A percentile compares a stretch with the other conserved stretches of the same genome.
phyloP scores from a whole-genome alignment of 2,329 filamentous ascomycete genomes.

The Pyricularia sp. region DNA sequence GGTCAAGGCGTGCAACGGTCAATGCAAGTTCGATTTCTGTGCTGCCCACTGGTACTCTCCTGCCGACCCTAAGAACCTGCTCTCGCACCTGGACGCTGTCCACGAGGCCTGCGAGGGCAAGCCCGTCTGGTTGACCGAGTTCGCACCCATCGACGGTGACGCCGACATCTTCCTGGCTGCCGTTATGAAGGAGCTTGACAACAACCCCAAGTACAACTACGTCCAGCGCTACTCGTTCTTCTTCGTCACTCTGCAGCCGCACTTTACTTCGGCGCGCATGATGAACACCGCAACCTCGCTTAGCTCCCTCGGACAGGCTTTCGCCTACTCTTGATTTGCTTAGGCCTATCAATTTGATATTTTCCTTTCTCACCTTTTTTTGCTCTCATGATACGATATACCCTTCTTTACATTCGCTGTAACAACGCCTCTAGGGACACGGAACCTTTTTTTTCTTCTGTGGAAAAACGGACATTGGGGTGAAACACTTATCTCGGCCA shows the following conservation, averaged over 20 bases:
- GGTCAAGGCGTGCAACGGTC: conserved; percentile 37
- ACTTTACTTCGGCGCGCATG: background rate
- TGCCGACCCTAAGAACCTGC: conserved; percentile 39
- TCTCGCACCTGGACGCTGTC: conserved; percentile 40
- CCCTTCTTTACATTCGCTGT: conserved; percentile 4
- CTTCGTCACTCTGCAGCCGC: conserved; percentile 30
- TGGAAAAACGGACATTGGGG: background rate
- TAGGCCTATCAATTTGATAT: background rate
- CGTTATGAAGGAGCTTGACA: conserved; percentile 39
- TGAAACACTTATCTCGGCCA: background rate
- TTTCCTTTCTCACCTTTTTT: background rate
- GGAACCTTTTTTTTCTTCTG: background rate
- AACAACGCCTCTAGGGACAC: conserved; percentile 1
- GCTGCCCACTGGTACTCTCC: conserved; percentile 55
- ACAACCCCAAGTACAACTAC: conserved; percentile 32
- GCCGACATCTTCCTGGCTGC: conserved; percentile 37
- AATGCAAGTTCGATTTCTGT: conserved; percentile 51
- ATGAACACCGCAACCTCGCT: background rate
- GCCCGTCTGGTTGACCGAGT: conserved; percentile 57
- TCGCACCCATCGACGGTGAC: conserved; percentile 39
- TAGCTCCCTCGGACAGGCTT: background rate
- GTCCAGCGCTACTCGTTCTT: conserved; percentile 51
- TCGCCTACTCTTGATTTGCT: background rate
- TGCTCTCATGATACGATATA: background rate
- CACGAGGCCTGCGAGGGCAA: conserved; percentile 34